Base-by-base conservation (phyloP, 768 basidiomycete species). In the Mycena latifolia region DNA sequence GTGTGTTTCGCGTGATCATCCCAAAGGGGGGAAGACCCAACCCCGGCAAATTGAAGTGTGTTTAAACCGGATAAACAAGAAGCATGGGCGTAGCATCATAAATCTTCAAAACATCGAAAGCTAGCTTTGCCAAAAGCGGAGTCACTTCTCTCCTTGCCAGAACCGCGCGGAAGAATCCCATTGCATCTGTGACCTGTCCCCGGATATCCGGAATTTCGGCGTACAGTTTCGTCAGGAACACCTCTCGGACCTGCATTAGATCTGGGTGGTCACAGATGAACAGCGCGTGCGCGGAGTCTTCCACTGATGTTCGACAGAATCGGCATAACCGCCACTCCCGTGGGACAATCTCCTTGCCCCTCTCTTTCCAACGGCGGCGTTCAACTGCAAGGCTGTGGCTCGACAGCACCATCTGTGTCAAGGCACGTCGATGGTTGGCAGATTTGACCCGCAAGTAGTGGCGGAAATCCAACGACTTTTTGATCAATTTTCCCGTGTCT, bases 121-220 rank as follows among this genome's bases (percentile, higher is more conserved):
- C 50, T 8, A 51, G 28, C 29, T 51, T 51, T 12, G 22, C 50
- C 14, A 51, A 17, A 29, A 29, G 14, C 2, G 50, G 50, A 20
- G 50, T 51, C 5, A 51, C 27, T 51, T 51, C 50, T 33, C 50
- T 51, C 50, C 28, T 27, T 17, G 50, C 50, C 17, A 51, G 29
- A 43, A 43, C 41, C 5, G 9, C 17, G 15, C 20, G 11, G 18
- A 43, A 43, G 11, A 43, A 43, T 18, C 15, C 18, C 41, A 43
- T 43, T 8, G 41, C 41, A 20, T 43, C 41, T 14, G 41, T 43
- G 18, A 8, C 9, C 18, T 14, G 15, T 5, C 41, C 41, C 41
- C 18, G 11, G 33, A 35, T 14, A 7, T 35, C 33, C 8, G 33
- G 33, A 7, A 35, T 35, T 35, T 35, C 14, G 33, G 41, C 20